Evolutionary conservation across 495 filamentous ascomycete species (phyloP), one percentile per base, ranked within the genome.

Genomic region (Trichocladium uniseriatum): DNA sequence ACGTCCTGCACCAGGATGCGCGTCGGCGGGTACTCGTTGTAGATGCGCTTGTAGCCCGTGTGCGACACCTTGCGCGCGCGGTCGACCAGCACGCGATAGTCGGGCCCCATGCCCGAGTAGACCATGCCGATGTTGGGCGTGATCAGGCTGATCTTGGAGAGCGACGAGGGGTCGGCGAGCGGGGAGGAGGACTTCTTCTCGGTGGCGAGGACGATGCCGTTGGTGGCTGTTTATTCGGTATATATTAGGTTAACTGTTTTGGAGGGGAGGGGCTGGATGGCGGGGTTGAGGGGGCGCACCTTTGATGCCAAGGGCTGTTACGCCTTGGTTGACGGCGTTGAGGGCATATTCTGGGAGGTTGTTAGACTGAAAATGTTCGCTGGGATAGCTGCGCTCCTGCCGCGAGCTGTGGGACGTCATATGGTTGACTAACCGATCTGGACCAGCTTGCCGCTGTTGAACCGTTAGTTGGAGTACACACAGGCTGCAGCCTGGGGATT

Each of bases 71-170:
- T 97, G 56, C 92, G 89, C 52, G 92, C 94, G 66, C 87, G 89
- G 74, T 99, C 92, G 50, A 95, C 94, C 38, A 99, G 80, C 38
- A 97, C 87, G 59, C 92, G 82, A 74, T 97, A 99, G 70, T 99
- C 94, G 43, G 92, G 92, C 15, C 94, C 89, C 92, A 98, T 99
- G 65, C 92, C 92, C 19, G 86, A 85, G 73, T 99, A 99, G 61
- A 99, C 94, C 94, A 96, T 97, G 67, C 94, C 94, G 72, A 97
- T 96, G 78, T 99, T 89, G 53, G 92, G 92, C 36, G 94, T 97
- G 73, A 99, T 87, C 59, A 92, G 79, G 66, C 86, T 92, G 76
- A 99, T 87, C 75, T 99, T 99, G 64, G 91, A 92, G 61, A 94
- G 83, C 19, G 94, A 97, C 48, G 83, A 79, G 48, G 90, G 83